Base-by-base conservation (phyloP, 345 rosid genomes). In the Firmiana major region DNA sequence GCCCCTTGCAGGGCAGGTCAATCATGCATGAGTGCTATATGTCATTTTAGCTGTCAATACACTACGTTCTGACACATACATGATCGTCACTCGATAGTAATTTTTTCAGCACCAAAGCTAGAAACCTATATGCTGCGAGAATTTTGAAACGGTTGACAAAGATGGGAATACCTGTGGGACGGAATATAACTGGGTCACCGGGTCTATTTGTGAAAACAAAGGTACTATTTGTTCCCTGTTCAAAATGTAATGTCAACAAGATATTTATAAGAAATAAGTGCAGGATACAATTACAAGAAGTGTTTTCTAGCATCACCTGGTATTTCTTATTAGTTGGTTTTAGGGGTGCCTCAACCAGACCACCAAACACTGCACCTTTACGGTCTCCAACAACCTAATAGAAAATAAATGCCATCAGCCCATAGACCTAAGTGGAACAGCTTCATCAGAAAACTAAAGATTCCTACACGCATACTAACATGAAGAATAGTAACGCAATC, bases 351-450 rank as follows among this genome's bases (percentile, higher is more conserved):
- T 96, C 99, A 16, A 96, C 94, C 83, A 93, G 84, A 80, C 98
- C 97, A 82, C 99, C 98, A 84, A 96, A 93, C 51, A 93, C 97
- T 1, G 93, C 94, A 74, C 97, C 99, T 85, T 91, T 93, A 53
- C 79, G 84, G 78, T 96, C 99, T 78, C 98, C 98, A 84, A 93
- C 89, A 72, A 93, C 94, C 98, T 96, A 81, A 34, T 38, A 82
- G 60, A 83, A 75, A 24, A 79, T n/a, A 21, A 57, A 78, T 22
- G 28, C 21, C 11, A 9, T 54, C n/a, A 66, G 51, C 71, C 51
- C 49, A 66, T 76, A 28, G 51, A 75, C 51, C 51, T 42, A 11
- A 12, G 46, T 2, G 40, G 15, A 75, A 65, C 22, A 51, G 21
- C 26, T 46, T 74, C 48, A 22, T 38, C 36, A 2, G 1, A 34